Percentiles rank a stretch among this genome's conserved stretches.
These are phyloP conservation scores for Senna siamea DNA, from an alignment of 306 rosid genomes.

Conservation along the genomic window DNA sequence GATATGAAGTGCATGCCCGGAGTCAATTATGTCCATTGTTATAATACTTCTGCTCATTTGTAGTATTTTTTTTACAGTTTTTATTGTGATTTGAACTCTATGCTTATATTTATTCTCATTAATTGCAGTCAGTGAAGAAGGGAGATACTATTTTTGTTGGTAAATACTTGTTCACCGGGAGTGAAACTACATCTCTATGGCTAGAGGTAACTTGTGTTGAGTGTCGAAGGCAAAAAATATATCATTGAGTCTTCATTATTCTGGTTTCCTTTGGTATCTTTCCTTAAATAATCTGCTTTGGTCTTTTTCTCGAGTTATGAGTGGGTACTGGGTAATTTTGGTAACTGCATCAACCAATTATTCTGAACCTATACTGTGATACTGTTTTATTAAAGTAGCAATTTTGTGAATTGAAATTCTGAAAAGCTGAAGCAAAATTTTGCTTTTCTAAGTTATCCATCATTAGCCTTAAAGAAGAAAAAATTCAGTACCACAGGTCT, in stretches of 20 bases:
- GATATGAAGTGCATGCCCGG: constrained; percentile 8
- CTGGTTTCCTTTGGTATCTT: constrained; percentile 16
- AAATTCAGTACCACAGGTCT: not conserved
- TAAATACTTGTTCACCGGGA: constrained; percentile 96
- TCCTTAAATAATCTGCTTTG: constrained; percentile 27
- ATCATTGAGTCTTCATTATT: constrained; percentile 11
- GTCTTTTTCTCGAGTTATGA: constrained; percentile 26
- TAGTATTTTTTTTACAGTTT: not conserved
- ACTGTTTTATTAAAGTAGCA: constrained; percentile 3
- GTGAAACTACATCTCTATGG: constrained; percentile 99
- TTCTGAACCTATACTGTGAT: not conserved
- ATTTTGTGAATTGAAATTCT: constrained; percentile 30
- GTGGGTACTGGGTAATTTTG: constrained; percentile 4
- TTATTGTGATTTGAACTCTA: constrained; percentile 13
- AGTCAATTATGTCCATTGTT: constrained; percentile 4
- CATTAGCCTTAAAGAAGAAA: not conserved
- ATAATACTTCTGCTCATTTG: not conserved
- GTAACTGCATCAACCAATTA: not conserved
- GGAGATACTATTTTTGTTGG: constrained; percentile 98
- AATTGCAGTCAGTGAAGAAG: constrained; percentile 73
- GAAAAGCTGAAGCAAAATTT: constrained; percentile 7
- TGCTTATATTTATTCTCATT: constrained; percentile 36
- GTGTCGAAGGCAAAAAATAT: constrained; percentile 11
- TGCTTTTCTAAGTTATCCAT: not conserved
- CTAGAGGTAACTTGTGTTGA: constrained; percentile 70